Percentiles rank a stretch among this genome's conserved stretches.
Evolutionary conservation across 441 rosid genomes (phyloP).

Genomic region (Pelargonium cotyledonis): DNA sequence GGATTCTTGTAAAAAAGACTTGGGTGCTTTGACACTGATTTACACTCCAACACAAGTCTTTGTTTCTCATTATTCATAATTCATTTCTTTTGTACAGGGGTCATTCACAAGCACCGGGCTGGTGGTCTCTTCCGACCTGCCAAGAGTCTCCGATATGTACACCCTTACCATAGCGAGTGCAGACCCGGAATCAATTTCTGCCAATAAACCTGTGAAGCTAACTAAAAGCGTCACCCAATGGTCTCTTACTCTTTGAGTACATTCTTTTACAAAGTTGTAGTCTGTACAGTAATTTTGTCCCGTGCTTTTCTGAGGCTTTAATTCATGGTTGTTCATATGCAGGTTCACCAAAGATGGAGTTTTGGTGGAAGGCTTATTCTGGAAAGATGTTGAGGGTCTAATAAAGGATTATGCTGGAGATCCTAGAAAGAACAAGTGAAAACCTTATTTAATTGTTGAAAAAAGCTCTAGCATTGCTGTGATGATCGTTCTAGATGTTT

Average conservation of each 20-base stretch:
- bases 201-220: not conserved
- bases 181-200: not conserved
- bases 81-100: not conserved
- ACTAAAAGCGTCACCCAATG: constrained; percentile 4
- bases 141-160: not conserved
- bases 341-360: constrained; percentile 6
- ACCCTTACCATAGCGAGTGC: constrained; percentile 6
- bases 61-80: not conserved
- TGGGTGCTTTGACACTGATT: too few relatives aligned
- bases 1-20: too few relatives aligned
- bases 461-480: too few relatives aligned
- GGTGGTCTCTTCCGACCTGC: constrained; percentile 1
- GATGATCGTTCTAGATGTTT: too few relatives aligned
- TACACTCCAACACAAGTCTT: not conserved
- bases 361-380: constrained; percentile 1
- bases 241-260: not conserved
- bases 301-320: not conserved
- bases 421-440: constrained; percentile 1
- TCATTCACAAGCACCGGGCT: constrained; percentile 1
- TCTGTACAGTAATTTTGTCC: not conserved
- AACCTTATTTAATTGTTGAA: too few relatives aligned
- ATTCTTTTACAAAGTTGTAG: not conserved
- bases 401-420: constrained; percentile 2
- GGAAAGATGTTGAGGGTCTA: constrained; percentile 1
- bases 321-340: not conserved